Evolutionary conservation across 1,284 basidiomycete genomes (phyloP).

Genomic region (Pascua guehoae): DNA sequence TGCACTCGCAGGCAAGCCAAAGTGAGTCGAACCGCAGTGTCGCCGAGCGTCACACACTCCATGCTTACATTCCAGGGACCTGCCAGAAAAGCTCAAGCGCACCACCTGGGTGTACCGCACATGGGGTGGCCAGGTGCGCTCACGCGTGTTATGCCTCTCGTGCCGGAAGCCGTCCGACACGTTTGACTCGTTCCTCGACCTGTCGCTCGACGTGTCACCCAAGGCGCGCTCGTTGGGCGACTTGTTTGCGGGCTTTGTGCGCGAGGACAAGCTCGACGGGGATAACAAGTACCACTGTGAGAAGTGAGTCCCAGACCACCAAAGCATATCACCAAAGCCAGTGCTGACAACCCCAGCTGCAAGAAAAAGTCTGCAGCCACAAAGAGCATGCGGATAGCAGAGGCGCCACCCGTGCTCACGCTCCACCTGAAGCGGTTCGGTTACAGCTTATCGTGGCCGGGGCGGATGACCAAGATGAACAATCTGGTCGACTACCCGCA

Average conservation of each 20-base stretch:
- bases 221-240: slow-evolving; percentile 61
- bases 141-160: slow-evolving; percentile 81
- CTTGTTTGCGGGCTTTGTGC: slow-evolving; percentile 78
- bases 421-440: slow-evolving; percentile 93
- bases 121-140: slow-evolving; percentile 88
- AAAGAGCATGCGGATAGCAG: slow-evolving; percentile 62
- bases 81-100: slow-evolving; percentile 73
- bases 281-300: slow-evolving; percentile 98
- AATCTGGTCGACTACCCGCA: slow-evolving; percentile 76
- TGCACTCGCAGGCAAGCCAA: slow-evolving; percentile 67
- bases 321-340: no score
- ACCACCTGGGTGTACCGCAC: slow-evolving; percentile 92
- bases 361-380: slow-evolving; percentile 43
- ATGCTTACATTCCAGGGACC: slow-evolving; percentile 56
- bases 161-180: slow-evolving; percentile 92
- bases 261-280: slow-evolving; percentile 77
- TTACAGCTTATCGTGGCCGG: slow-evolving; percentile 31
- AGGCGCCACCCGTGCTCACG: slow-evolving; percentile 85
- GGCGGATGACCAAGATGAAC: slow-evolving; percentile 79
- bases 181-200: slow-evolving; percentile 89
- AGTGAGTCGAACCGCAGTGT: slow-evolving; percentile 52
- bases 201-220: slow-evolving; percentile 77
- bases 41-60: background rate
- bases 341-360: slow-evolving; percentile 24
- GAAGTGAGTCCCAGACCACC: slow-evolving; percentile 60